Base-by-base conservation (phyloP, 2,329 filamentous ascomycete species). In the Thelonectria olida region DNA sequence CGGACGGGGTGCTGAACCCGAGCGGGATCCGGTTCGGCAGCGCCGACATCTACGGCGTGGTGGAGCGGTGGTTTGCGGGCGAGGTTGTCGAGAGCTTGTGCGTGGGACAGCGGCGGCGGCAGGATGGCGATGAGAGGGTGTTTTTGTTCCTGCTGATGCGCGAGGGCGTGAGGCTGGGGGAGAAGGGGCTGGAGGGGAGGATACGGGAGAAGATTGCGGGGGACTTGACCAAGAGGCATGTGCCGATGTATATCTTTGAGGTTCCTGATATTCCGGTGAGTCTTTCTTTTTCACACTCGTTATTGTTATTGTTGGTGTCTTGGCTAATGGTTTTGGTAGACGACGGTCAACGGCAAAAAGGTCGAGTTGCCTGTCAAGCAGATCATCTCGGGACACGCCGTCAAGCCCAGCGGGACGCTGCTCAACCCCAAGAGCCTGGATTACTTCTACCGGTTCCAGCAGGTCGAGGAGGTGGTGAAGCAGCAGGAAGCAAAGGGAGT, bases 291-390 rank as follows among this genome's bases (percentile, higher is more conserved):
- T 48, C 4, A 23, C 13, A 3, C 1, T 10, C 2, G 2, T 8
- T 8, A 12, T 12, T 2, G 4, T 13, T 17, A 2, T 7, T 12
- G 3, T 19, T 8, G n/a, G n/a, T n/a, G n/a, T n/a, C n/a, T n/a
- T n/a, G 2, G 41, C 10, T 12, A 7, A 8, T 31, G 12, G 2
- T 6, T 41, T 7, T 38, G 20, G 17, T 25, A 93, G 88, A 91
- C 89, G 0, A 96, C 92, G 0, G 88, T 96, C 64, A 96, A 95
- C 73, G 77, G 92, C 50, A 96, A 96, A 75, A 96, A 96, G 76
- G 92, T 96, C 4, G 92, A 96, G 74, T 70, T 96, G 53, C 92
- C 92, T 0, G 90, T 96, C 27, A 96, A 96, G 79, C 90, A 92
- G 72, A 96, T 96, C 64, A 89, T 96, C 1, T 92, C 87, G 0